Conservation (phyloP, 2,329 filamentous ascomycete genomes). For the Fusarium brevicatenulatum region DNA sequence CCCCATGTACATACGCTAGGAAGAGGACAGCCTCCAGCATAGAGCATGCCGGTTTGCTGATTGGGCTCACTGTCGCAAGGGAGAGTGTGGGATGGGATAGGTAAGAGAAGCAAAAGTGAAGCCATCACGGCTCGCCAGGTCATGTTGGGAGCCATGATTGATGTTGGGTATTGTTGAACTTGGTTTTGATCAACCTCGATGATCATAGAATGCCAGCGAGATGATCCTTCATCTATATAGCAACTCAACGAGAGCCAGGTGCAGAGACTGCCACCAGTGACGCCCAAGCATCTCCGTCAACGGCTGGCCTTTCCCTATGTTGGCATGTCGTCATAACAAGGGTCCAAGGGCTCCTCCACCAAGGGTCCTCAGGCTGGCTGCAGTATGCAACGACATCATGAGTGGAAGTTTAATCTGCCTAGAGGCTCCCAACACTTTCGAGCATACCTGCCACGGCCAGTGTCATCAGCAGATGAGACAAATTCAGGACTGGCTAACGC, state of each 20-base stretch:
- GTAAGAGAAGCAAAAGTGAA: neutral
- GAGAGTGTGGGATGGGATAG: neutral
- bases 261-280: no score
- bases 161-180: neutral
- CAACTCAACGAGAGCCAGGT: neutral
- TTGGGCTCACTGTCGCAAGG: neutral
- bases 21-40: constrained; percentile 29
- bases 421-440: neutral
- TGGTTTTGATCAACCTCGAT: constrained; percentile 18
- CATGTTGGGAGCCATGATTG: constrained; percentile 18
- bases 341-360: neutral
- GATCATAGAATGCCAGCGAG: neutral
- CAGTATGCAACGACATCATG: neutral
- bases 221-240: constrained; percentile 21
- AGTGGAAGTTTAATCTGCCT: neutral
- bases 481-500: neutral
- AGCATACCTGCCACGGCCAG: neutral
- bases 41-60: constrained; percentile 5
- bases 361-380: neutral
- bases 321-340: constrained; percentile 11
- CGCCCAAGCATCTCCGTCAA: neutral
- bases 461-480: neutral
- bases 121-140: constrained; percentile 19
- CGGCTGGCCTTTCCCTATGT: neutral
- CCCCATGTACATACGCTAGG: constrained; percentile 29